Conservation (phyloP, 2,329 filamentous ascomycete genomes). For the Paracoccidioides brasiliensis region DNA sequence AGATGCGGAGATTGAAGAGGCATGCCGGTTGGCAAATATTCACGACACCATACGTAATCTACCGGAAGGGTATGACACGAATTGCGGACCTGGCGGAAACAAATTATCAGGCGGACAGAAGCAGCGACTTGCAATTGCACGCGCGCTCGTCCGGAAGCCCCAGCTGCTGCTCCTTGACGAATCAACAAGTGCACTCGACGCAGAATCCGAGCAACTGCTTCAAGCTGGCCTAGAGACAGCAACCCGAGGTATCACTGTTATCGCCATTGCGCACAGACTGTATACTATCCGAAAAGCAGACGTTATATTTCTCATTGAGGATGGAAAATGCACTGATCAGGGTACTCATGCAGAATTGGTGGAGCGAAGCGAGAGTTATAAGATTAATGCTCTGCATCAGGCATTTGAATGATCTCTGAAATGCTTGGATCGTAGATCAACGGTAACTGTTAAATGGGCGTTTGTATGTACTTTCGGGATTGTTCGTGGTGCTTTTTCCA, state of each 20-base stretch:
- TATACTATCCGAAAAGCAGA: conserved; percentile 66
- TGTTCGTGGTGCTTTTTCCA: too few relatives aligned
- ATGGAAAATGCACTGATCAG: conserved; percentile 48
- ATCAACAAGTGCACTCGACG: conserved; percentile 46
- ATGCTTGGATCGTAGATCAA: too few relatives aligned
- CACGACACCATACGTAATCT: conserved; percentile 42
- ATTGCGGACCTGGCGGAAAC: conserved; percentile 44
- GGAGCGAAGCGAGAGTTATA: conserved; percentile 27
- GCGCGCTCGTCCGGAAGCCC: conserved; percentile 39
- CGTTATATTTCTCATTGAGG: conserved; percentile 63
- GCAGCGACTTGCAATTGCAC: conserved; percentile 40
- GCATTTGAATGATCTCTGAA: conserved; percentile 15
- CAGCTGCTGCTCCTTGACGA: conserved; percentile 42
- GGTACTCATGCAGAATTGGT: conserved; percentile 52
- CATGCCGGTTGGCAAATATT: conserved; percentile 49
- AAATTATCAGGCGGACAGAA: conserved; percentile 40
- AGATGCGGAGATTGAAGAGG: conserved; percentile 52
- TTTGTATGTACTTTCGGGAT: too few relatives aligned
- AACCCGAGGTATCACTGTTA: conserved; percentile 43
- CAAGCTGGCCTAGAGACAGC: conserved; percentile 52
- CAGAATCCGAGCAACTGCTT: conserved; percentile 49
- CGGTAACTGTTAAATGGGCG: too few relatives aligned
- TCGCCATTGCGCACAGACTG: conserved; percentile 62
- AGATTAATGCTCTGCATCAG: conserved; percentile 27
- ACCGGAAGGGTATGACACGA: conserved; percentile 35